These are phyloP conservation scores for Taphrina deformans DNA, from an alignment of 1,139 yeast genomes.

Conservation along the genomic window DNA sequence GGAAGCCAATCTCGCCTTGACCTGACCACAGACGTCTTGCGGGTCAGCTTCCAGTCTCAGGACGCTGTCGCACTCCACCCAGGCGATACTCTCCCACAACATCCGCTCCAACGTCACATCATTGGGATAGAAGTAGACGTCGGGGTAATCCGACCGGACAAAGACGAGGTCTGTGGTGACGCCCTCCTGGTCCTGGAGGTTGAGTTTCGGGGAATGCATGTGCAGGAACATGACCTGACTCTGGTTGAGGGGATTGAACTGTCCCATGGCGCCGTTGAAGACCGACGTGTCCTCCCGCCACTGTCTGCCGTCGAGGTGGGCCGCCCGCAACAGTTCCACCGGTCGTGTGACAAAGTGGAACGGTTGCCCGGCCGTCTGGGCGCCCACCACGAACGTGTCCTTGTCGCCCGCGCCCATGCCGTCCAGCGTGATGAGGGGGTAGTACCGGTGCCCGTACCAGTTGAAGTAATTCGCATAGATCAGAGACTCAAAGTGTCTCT, in stretches of 20 bases:
- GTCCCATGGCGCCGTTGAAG: conserved; percentile 23
- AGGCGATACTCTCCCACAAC: conserved; percentile 9
- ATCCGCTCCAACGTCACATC: background rate
- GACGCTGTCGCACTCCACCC: conserved; percentile 13
- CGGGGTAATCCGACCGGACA: conserved; percentile 15
- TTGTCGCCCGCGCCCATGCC: conserved; percentile 23
- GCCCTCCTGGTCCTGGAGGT: conserved; percentile 4
- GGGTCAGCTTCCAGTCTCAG: background rate
- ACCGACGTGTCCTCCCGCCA: conserved; percentile 13
- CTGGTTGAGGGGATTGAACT: conserved; percentile 14
- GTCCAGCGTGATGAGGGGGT: conserved; percentile 19
- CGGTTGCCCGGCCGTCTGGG: background rate
- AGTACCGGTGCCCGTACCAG: conserved; percentile 5
- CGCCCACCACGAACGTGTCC: conserved; percentile 23
- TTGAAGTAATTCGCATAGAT: conserved; percentile 16
- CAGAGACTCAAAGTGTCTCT: conserved; percentile 8
- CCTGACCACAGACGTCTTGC: background rate
- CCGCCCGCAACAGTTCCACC: conserved; percentile 13
- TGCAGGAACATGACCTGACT: conserved; percentile 25
- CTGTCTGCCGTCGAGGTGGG: conserved; percentile 10
- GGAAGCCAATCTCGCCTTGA: background rate
- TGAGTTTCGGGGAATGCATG: conserved; percentile 22
- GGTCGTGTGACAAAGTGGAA: conserved; percentile 17
- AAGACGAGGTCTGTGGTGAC: conserved; percentile 8
- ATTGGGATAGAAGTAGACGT: conserved; percentile 8